Base-by-base conservation (phyloP, 2,329 filamentous ascomycete species). In the Colletotrichum siamense region DNA sequence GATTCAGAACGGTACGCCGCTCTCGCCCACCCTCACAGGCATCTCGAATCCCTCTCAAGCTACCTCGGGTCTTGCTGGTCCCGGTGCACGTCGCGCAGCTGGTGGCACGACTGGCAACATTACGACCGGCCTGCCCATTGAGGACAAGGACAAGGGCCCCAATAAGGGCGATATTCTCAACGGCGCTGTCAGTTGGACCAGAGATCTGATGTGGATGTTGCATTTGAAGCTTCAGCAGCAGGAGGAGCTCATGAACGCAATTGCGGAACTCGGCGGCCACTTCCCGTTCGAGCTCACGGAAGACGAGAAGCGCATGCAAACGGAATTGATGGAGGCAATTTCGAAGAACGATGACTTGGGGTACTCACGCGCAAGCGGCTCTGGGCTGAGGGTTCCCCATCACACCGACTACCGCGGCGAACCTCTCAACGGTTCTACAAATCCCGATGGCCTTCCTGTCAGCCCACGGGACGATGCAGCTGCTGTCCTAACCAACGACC, bases 141-240 rank as follows among this genome's bases (percentile, higher is more conserved):
- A 99, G 81, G 97, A 99, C 80, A 99, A 99, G 84, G 97, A 99
- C 87, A 99, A 99, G 83, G 97, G 97, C 1, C 97, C 97, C 8
- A 99, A 99, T 89, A 99, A 99, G 87, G 97, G 97, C 65, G 97
- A 99, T 81, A 99, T 99, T 76, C 93, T 99, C 81, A 99, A 99
- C 82, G 96, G 97, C 34, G 95, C 96, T 39, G 97, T 99, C 70
- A 96, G 95, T 86, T 99, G 97, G 97, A 98, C 95, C 77, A 93
- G 96, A 78, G 97, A 99, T 86, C 89, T 99, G 69, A 98, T 99
- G 95, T 99, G 97, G 97, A 94, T 98, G 87, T 88, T 98, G 76
- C 93, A 98, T 82, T 90, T 95, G 82, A 98, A 98, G 86, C 90
- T 98, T 79, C 94, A 97, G 82, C 94, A 96, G 83, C 95, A 98